phyloP scores from a whole-genome alignment of 768 basidiomycete genomes.

The Naganishia vaughanmartiniae region DNA sequence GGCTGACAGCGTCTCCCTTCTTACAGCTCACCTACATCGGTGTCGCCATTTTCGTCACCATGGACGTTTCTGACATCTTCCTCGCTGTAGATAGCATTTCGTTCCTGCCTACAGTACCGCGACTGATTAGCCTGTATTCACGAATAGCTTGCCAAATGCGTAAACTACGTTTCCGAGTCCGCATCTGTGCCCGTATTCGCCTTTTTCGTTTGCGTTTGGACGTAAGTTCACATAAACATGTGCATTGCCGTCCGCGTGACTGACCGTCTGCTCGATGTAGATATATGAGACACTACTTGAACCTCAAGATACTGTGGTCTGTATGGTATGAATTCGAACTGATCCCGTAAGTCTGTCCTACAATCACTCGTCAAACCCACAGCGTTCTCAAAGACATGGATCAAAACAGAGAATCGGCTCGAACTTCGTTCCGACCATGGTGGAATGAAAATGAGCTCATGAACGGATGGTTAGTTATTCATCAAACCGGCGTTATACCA shows the following conservation, averaged over 20 bases:
- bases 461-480: slow-evolving; percentile 57
- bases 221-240: slow-evolving; percentile 61
- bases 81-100: slow-evolving; percentile 64
- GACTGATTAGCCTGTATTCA: not conserved
- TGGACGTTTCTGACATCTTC: slow-evolving; percentile 91
- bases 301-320: slow-evolving; percentile 79
- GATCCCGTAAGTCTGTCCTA: slow-evolving; percentile 59
- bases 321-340: slow-evolving; percentile 75
- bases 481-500: not conserved
- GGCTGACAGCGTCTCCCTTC: not conserved
- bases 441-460: slow-evolving; percentile 65
- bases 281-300: slow-evolving; percentile 91
- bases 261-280: slow-evolving; percentile 53
- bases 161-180: slow-evolving; percentile 72
- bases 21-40: slow-evolving; percentile 72
- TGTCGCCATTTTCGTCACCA: slow-evolving; percentile 86
- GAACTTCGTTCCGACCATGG: slow-evolving; percentile 50
- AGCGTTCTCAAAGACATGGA: not conserved
- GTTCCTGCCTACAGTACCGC: not conserved
- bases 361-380: not conserved
- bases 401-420: slow-evolving; percentile 18
- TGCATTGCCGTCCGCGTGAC: not conserved
- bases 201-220: slow-evolving; percentile 71
- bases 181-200: slow-evolving; percentile 65
- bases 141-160: slow-evolving; percentile 72